Base-by-base conservation (phyloP, 148 eudicot species). In the Spergularia bocconei region DNA sequence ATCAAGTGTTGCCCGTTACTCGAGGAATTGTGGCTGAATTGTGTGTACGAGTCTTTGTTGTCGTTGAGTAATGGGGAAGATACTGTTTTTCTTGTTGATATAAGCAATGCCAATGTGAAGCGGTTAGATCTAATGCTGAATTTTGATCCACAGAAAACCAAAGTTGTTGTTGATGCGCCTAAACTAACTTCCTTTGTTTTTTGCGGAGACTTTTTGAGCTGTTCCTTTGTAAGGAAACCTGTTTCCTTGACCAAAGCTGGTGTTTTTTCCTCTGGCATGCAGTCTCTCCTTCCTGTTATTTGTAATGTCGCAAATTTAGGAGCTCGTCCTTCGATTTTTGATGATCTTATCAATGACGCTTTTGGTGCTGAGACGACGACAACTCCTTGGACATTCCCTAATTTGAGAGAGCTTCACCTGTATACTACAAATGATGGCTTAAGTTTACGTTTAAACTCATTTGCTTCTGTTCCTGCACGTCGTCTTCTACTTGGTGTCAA, bases 111-210 rank as follows among this genome's bases (percentile, higher is more conserved):
- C 17, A 63, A 17, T 33, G 4, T 63, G 6, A 63, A 25, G 15
- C 7, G 7, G 14, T 63, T 63, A 4, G 48, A 1, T 1, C 15
- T 12, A 12, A 6, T 63, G 44, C 16, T 63, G 9, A 7, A 13
- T 12, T 2, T 6, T 21, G 9, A 33, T 10, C 4, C 13, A 3
- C 13, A 10, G 38, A 19, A 4, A 23, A 29, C 47, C 0, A 63
- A 63, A 63, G 33, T 63, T 33, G 44, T 63, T 7, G 25, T 63
- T 14, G 17, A 63, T 63, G 67, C 67, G 25, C 67, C 67, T 63
- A 63, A 63, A 13, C n/a, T 63, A 5, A 13, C 5, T 0, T 0
- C 0, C 44, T 7, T 63, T 61, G 1, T 13, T 4, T 12, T 63
- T 5, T 0, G 3, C 6, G 67, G 16, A 13, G 9, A 9, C 7